Base-by-base conservation (phyloP, 257 asterid genomes). In the Solanum ossicruentum region DNA sequence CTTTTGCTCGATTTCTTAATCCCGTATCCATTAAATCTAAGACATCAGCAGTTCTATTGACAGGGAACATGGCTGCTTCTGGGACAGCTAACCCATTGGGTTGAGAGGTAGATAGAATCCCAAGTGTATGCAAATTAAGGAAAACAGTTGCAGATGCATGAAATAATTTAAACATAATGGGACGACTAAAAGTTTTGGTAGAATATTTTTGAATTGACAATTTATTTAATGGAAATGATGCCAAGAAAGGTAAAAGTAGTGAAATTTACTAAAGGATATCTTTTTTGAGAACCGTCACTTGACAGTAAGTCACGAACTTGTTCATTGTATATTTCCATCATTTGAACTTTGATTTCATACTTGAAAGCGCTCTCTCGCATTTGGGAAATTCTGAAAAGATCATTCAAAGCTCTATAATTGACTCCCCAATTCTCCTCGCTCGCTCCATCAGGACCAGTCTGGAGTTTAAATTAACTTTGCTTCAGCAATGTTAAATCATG, bases 251-350 rank as follows among this genome's bases (percentile, higher is more conserved):
- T 45, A 12, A 18, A 65, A 81, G 58, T 5, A 20, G 21, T 3
- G 43, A 65, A 16, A 47, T 16, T 80, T 39, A 72, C n/a, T 86
- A 47, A 87, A 92, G 98, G 99, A 96, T 96, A 96, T 95, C 86
- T 97, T 80, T 95, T 95, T 56, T 86, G 93, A 32, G 94, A 26
- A 57, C 89, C 91, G 66, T 95, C 97, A 75, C 26, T 92, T 57
- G 98, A 85, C 43, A 95, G 92, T 90, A 97, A 89, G 87, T 97
- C 99, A n/a, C 99, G 99, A 36, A 97, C 97, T 92, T 94, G 98
- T 88, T 97, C 99, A 51, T 97, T 97, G 73, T 97, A 97, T 89
- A 95, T 94, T 84, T 97, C 99, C 80, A 97, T 97, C 98, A 97
- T 97, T 86, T 97, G 99, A 71, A 91, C 99, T n/a, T 93, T 88